Base-by-base conservation (phyloP, 2,329 filamentous ascomycete species). In the Colletotrichum lentis region DNA sequence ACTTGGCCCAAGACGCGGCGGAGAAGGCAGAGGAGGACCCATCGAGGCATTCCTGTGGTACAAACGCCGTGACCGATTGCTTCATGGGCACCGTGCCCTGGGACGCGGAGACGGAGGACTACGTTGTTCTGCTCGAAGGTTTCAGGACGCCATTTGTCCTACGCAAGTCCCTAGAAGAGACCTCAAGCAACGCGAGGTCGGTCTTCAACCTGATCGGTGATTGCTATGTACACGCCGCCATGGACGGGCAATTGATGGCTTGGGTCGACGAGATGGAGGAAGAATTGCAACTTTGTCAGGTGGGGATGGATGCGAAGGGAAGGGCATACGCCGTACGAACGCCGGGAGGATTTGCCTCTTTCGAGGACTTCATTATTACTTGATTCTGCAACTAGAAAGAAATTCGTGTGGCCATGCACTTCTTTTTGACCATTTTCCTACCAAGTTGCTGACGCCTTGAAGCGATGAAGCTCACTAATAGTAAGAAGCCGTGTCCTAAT, bases 61-160 rank as follows among this genome's bases (percentile, higher is more conserved):
- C 37, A 3, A 50, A 52, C 27, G 20, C 27, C 11, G 6, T 63
- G 18, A 39, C 20, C 3, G 22, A 44, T 14, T n/a, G 53, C 5
- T 63, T 47, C 31, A 64, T 58, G 39, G 46, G 37, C 12, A 54
- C 53, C 14, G 18, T 67, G 11, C 53, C 59, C 3, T 64, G 64
- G 64, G 54, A 64, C 22, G 61, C 55, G 12, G 54, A 68, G 55
- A 27, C 46, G 6, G 54, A 67, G 1, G 78, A 80, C 61, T 71
- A 73, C 1, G 69, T 80, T 11, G 76, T 72, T 16, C 71, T 80
- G 39, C 52, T 80, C 14, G 73, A 76, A 24, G 78, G 78, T 3
- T 78, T 77, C 0, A 75, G 65, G 52, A 75, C 75, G 1, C 77
- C 77, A 7, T 78, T 77, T 27, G 56, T 78, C 35, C 63, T 80